Evolutionary conservation across 2,329 filamentous ascomycete species (phyloP).

Genomic region (Leptographium galeiforme): DNA sequence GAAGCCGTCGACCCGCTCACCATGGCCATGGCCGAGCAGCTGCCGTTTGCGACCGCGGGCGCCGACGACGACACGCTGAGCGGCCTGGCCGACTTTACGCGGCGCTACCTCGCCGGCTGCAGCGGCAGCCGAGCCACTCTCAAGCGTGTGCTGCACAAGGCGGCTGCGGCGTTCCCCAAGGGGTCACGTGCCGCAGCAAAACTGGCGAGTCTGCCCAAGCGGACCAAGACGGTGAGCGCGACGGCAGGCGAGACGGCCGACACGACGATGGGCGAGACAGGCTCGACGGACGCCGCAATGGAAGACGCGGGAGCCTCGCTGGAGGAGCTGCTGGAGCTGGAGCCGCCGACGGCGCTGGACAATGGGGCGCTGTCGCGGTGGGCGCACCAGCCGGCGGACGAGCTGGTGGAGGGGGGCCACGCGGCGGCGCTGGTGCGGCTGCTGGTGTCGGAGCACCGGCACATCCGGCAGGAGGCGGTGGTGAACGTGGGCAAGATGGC

Average conservation of each 20-base stretch:
- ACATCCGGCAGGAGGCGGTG: conserved; percentile 67
- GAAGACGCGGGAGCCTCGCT: conserved; percentile 21
- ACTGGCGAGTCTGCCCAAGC: conserved; percentile 2
- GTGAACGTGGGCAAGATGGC: conserved; percentile 55
- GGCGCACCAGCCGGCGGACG: conserved; percentile 63
- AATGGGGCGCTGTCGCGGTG: conserved; percentile 46
- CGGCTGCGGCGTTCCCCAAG: conserved; percentile 24
- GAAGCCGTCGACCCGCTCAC: conserved; percentile 47
- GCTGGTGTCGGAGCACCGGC: conserved; percentile 58
- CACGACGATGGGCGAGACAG: not conserved
- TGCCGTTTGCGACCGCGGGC: conserved; percentile 48
- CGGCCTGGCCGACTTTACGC: conserved; percentile 44
- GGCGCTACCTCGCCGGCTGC: conserved; percentile 40
- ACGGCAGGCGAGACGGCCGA: not conserved
- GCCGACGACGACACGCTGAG: conserved; percentile 25
- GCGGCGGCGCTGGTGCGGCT: conserved; percentile 58
- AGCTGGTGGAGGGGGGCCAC: conserved; percentile 66
- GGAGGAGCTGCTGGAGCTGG: conserved; percentile 35
- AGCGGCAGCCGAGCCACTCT: conserved; percentile 26
- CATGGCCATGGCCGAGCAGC: conserved; percentile 62
- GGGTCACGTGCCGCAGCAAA: conserved; percentile 16
- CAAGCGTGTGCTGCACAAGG: conserved; percentile 27
- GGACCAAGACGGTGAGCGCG: not conserved
- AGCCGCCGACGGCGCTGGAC: conserved; percentile 34
- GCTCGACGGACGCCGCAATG: not conserved